Evolutionary conservation across 306 rosid species (phyloP), one percentile per base, ranked within the genome.

Genomic region (Acacia crassicarpa): DNA sequence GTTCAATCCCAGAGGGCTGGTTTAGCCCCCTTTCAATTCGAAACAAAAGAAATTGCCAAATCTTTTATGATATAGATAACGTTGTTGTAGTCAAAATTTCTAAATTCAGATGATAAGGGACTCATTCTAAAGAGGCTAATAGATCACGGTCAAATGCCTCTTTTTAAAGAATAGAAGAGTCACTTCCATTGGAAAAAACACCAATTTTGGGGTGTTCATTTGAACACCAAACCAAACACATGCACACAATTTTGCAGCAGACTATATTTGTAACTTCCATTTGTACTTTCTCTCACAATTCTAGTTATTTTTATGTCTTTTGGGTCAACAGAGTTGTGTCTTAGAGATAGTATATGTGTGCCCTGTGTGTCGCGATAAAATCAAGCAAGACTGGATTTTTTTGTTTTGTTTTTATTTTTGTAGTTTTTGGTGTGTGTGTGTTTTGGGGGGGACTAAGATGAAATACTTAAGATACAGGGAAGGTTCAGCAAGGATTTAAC

Each of bases 401-500:
- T 33, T 38, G 27, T 27, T 27, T 5, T 46, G 16, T 45, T 33
- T 33, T 33, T 38, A 1, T 27, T 27, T 5, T 35, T 35, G 6
- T 35, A 5, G 35, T 32, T 32, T 32, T 32, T 32, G 35, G 35
- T 32, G 35, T 32, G 4, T 32, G 4, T 32, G 32, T 32, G 4
- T 27, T 27, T 27, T 27, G 9, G n/a, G 53, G 20, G 58, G 58
- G 0, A 9, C n/a, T 65, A 4, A 69, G 35, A 44, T 4, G 20
- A 23, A 70, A 70, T 43, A 22, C 32, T n/a, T 40, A 23, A 11
- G 33, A 58, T 41, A 14, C 5, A 16, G 58, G 75, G 75, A 13
- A 70, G 13, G 54, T 56, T 16, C 23, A n/a, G 23, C 53, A 43
- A 22, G 75, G 53, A 76, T 38, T 62, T 63, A 78, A 85, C 54